Evolutionary conservation across 1,284 basidiomycete genomes (phyloP), one percentile per base, ranked within the genome.

Genomic region (Porogramme epimiltina): DNA sequence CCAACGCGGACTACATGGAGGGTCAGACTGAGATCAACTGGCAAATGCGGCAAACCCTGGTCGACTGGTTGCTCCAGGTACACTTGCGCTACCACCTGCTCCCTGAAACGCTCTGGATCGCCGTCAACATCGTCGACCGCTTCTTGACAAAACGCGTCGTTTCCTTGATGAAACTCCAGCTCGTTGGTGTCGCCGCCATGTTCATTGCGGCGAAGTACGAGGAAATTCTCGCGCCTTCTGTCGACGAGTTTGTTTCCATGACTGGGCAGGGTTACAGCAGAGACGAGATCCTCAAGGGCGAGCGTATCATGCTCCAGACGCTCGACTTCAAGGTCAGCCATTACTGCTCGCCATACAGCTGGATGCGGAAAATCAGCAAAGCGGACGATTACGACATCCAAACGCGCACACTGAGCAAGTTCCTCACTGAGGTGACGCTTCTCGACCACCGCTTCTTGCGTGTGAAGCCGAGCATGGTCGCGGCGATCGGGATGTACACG

Each of bases 321-420:
- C 84, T 99, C 52, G 93, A 98, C 59, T 99, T 98, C 76, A 89
- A 90, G 71, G 71, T 99, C 67, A 98, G 95, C 51, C 87, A 94
- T 52, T 99, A 99, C 76, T 99, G 97, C 76, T 97, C 96, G 42
- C 97, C 97, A 2, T 99, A 99, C 77, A 95, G 92, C 68, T 99
- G 97, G 97, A 95, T 99, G 78, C 87, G 97, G 59, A 89, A 90
- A 65, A 99, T 99, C 72, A 96, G 93, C 78, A 98, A 96, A 73
- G 97, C 97, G 24, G 97, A 99, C 74, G 93, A 98, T 73, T 99
- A 99, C 70, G 95, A 99, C 69, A 89, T 99, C 63, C 96, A 98
- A 71, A 99, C 96, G 5, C 80, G 97, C 54, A 99, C 97, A 11
- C 76, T 99, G 51, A 90, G 92, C 78, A 99, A 99, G 73, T 99